Conservation (phyloP, 2,329 filamentous ascomycete species). For the Diplodia sapinea region DNA sequence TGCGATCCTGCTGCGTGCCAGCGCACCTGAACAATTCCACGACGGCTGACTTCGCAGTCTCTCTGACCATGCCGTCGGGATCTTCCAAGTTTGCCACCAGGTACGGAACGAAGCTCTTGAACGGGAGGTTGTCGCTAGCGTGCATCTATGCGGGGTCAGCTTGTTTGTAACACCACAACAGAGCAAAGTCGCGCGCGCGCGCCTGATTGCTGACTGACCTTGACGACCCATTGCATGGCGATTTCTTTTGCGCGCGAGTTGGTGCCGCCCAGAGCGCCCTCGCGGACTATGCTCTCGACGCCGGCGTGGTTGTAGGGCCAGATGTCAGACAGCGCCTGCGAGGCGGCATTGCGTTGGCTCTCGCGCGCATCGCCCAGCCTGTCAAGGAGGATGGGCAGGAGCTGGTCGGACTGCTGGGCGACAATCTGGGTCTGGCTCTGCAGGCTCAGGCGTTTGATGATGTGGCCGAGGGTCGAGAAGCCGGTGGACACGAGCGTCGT, state of each 20-base stretch:
- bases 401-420: conserved; percentile 70
- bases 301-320: conserved; percentile 73
- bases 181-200: conserved; percentile 27
- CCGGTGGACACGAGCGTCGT: conserved; percentile 76
- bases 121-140: conserved; percentile 76
- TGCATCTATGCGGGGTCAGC: conserved; percentile 67
- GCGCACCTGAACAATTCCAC: conserved; percentile 81
- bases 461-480: conserved; percentile 85
- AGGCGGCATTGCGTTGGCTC: conserved; percentile 75
- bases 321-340: conserved; percentile 77
- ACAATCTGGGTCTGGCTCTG: conserved; percentile 78
- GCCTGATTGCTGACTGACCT: conserved; percentile 55
- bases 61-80: conserved; percentile 84
- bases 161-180: conserved; percentile 34
- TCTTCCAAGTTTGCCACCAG: conserved; percentile 90
- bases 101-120: conserved; percentile 79
- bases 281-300: conserved; percentile 80
- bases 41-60: conserved; percentile 80
- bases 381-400: conserved; percentile 78
- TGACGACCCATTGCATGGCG: conserved; percentile 82
- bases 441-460: conserved; percentile 82
- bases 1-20: not conserved
- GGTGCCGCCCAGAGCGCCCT: conserved; percentile 77
- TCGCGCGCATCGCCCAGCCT: conserved; percentile 89
- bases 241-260: conserved; percentile 85